A percentile compares a stretch with the other conserved stretches of the same genome.
Evolutionary conservation across 208 protist species (phyloP).

Genomic region (Trypanosoma platydactyli): DNA sequence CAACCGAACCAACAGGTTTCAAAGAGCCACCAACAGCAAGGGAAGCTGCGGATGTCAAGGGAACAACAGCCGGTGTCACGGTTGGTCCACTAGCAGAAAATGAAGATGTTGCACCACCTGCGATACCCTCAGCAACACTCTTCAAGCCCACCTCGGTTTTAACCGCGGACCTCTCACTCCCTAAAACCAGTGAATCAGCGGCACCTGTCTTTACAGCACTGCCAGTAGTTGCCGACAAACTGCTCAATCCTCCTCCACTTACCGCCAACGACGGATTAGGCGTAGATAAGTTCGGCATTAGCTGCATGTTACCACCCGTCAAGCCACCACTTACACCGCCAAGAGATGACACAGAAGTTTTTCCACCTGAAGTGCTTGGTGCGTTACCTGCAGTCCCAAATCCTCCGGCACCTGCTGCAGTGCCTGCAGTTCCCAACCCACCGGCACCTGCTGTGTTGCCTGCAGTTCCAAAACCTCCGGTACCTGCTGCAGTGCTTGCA

Average conservation of each 20-base stretch:
- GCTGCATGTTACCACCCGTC: too few species aligned
- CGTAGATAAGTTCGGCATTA: too few species aligned
- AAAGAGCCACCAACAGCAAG: background rate
- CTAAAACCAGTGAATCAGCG: too few species aligned
- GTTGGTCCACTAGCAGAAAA: background rate
- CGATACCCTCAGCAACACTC: background rate
- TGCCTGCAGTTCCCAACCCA: conserved; percentile 18
- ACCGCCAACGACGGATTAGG: too few species aligned
- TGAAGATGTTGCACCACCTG: conserved; percentile 7
- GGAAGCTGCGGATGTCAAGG: background rate
- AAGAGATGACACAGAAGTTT: too few species aligned
- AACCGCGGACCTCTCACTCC: too few species aligned
- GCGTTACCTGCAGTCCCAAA: conserved; percentile 9
- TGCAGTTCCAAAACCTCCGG: conserved; percentile 29
- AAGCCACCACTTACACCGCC: too few species aligned
- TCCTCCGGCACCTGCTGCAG: conserved; percentile 13
- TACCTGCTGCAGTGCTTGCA: conserved; percentile 10
- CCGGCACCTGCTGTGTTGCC: too few species aligned
- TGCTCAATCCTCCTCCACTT: too few species aligned
- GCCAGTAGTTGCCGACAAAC: too few species aligned
- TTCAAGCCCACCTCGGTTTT: background rate
- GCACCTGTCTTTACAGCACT: too few species aligned
- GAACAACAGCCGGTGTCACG: background rate
- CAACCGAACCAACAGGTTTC: background rate
- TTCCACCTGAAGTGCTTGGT: conserved; percentile 4